phyloP scores from a whole-genome alignment of 805 yeast genomes.

The Metschnikowia sp. region DNA sequence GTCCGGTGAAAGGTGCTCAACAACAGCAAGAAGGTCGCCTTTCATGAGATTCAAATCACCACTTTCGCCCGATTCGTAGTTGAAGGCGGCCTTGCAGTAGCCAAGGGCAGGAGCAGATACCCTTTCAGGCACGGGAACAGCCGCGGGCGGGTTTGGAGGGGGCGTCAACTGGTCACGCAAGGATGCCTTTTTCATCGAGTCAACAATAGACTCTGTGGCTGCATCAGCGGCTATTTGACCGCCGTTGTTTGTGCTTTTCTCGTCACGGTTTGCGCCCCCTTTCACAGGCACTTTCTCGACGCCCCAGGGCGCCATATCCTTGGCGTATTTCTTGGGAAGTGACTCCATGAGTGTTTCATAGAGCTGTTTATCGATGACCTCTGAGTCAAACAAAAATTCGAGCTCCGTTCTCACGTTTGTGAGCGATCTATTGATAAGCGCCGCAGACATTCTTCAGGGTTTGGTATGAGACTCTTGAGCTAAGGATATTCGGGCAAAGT shows the following conservation, averaged over 20 bases:
- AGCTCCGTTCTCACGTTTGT: slow-evolving; percentile 74
- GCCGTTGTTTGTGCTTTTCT: slow-evolving; percentile 1
- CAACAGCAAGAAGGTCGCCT: slow-evolving; percentile 68
- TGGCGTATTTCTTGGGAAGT: slow-evolving; percentile 56
- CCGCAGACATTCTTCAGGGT: slow-evolving; percentile 37
- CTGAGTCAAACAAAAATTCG: slow-evolving; percentile 73
- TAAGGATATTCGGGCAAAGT: background rate
- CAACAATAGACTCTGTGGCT: slow-evolving; percentile 1
- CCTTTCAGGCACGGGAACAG: slow-evolving; percentile 15
- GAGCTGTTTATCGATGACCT: slow-evolving; percentile 59
- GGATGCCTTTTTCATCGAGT: slow-evolving; percentile 11
- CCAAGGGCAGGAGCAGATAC: slow-evolving; percentile 23
- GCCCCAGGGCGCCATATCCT: slow-evolving; percentile 50
- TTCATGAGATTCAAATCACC: slow-evolving; percentile 64
- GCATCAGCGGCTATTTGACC: slow-evolving; percentile 2
- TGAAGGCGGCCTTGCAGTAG: slow-evolving; percentile 65
- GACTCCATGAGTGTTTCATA: slow-evolving; percentile 47
- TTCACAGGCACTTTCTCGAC: slow-evolving; percentile 26
- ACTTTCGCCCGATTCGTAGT: slow-evolving; percentile 67
- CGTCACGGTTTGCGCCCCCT: slow-evolving; percentile 5
- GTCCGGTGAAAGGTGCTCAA: slow-evolving; percentile 73
- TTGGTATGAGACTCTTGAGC: background rate
- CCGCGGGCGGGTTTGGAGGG: slow-evolving; percentile 16
- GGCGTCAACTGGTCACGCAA: slow-evolving; percentile 17
- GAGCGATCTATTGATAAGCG: slow-evolving; percentile 73